Base-by-base conservation (phyloP, 192 early-diverging fungal species). In the Umbelopsis isabellina region DNA sequence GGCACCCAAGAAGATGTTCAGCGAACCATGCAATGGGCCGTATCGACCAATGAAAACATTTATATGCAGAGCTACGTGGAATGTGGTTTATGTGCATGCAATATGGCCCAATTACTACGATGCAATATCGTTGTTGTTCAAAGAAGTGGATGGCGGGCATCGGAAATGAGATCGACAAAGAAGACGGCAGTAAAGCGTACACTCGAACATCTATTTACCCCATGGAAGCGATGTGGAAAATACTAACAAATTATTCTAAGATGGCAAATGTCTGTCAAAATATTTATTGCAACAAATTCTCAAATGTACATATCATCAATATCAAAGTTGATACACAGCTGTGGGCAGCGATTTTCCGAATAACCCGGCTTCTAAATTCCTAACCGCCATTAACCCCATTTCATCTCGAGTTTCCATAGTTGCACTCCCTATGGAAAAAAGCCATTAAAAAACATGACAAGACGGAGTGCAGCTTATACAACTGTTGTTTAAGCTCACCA, bases 401-500 rank as follows among this genome's bases (percentile, higher is more conserved):
- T 87, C 85, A 33, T 91, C 91, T 22, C 95, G 80, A 1, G 95
- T 91, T 72, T 97, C 94, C 49, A 90, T 75, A 0, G 95, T 95
- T 3, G 90, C 92, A 68, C 88, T 91, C 23, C 90, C 83, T 77
- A 55, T 68, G 3, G 18, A 16, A 8, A 4, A 11, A 3, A 37
- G 25, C 41, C n/a, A 23, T 4, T 30, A 21, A 12, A 48, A 16
- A 11, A 61, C 12, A 66, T 35, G 58, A 20, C 12, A 66, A 20
- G 58, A 20, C 25, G 52, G 15, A 70, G 30, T 41, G 35, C 1
- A 21, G 35, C 22, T 12, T 6, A 20, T 16, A 45, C 1, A n/a
- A 18, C 23, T 45, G 4, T 18, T 44, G 49, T 9, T 9, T 4
- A 72, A 65, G 7, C 72, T 67, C 75, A 67, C 82, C 91, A 65